Evolutionary conservation across 305 asterid genomes (phyloP).

Genomic region (Fraxinus sp.): DNA sequence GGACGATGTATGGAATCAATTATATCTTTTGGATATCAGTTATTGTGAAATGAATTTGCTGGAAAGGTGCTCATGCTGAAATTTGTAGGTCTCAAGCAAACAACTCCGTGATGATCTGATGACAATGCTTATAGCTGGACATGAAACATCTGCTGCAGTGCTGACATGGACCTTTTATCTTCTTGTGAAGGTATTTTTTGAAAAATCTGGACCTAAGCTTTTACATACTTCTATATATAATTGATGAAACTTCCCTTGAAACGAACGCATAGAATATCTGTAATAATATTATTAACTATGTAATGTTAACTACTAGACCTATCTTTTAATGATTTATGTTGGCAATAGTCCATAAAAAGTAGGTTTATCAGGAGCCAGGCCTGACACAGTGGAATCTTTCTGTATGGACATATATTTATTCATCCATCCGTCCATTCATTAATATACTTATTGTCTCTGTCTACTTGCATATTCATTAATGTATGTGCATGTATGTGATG

Average conservation of each 20-base stretch:
- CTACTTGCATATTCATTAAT: not conserved
- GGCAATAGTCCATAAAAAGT: not conserved
- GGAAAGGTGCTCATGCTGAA: constrained; percentile 33
- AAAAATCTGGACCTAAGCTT: constrained; percentile 3
- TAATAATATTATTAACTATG: not conserved
- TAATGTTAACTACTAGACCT: not conserved
- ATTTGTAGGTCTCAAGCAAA: constrained; percentile 86
- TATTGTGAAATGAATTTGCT: constrained; percentile 23
- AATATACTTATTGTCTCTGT: not conserved
- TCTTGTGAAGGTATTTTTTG: constrained; percentile 60
- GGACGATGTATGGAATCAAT: constrained; percentile 65
- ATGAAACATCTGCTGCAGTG: constrained; percentile 98
- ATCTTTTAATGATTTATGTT: not conserved
- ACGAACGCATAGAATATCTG: not conserved
- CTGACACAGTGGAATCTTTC: not conserved
- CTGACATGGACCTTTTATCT: constrained; percentile 98
- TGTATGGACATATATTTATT: not conserved
- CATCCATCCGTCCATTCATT: not conserved
- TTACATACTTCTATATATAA: not conserved
- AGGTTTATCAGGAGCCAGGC: not conserved
- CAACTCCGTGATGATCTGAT: constrained; percentile 98
- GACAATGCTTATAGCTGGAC: constrained; percentile 99
- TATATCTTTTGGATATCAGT: constrained; percentile 22
- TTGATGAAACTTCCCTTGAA: not conserved
- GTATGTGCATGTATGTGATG: not conserved